Conservation (phyloP, 148 eudicot genomes). For the Silene uniflora region DNA sequence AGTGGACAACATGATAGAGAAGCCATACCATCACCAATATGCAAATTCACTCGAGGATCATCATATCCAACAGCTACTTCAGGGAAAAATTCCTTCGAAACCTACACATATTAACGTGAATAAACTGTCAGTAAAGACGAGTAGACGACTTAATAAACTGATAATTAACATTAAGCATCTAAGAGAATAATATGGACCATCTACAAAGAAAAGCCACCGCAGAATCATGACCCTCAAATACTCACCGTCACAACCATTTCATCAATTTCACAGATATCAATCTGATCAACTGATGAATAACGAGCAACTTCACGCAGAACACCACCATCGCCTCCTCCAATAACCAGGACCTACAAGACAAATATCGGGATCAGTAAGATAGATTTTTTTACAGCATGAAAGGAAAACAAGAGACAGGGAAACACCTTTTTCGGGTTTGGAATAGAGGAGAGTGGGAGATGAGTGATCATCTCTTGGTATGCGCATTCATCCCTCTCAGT, state of each 20-base stretch:
- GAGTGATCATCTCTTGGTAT: slow-evolving; percentile 93
- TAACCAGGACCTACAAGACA: slow-evolving; percentile 66
- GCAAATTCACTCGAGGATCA: slow-evolving; percentile 82
- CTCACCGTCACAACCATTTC: slow-evolving; percentile 96
- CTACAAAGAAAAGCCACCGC: not conserved
- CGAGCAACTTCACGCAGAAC: slow-evolving; percentile 95
- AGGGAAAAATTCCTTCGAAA: slow-evolving; percentile 75
- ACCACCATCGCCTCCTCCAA: slow-evolving; percentile 99
- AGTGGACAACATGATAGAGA: not conserved
- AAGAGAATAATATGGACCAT: too few relatives aligned
- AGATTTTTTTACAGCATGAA: too few relatives aligned
- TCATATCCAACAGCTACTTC: slow-evolving; percentile 76
- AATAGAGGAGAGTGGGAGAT: slow-evolving; percentile 92
- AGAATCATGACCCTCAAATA: not conserved
- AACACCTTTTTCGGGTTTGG: slow-evolving; percentile 92
- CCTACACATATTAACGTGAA: slow-evolving; percentile 31
- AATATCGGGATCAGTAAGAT: not conserved
- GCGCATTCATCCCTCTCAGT: slow-evolving; percentile 98
- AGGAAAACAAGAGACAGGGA: not conserved
- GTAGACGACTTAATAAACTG: not conserved
- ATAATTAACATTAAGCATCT: too few relatives aligned
- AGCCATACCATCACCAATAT: slow-evolving; percentile 79
- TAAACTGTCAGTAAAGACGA: not conserved
- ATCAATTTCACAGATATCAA: slow-evolving; percentile 96
- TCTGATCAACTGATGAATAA: slow-evolving; percentile 75